Conservation (phyloP, 257 asterid species). For the Solanum chilense region DNA sequence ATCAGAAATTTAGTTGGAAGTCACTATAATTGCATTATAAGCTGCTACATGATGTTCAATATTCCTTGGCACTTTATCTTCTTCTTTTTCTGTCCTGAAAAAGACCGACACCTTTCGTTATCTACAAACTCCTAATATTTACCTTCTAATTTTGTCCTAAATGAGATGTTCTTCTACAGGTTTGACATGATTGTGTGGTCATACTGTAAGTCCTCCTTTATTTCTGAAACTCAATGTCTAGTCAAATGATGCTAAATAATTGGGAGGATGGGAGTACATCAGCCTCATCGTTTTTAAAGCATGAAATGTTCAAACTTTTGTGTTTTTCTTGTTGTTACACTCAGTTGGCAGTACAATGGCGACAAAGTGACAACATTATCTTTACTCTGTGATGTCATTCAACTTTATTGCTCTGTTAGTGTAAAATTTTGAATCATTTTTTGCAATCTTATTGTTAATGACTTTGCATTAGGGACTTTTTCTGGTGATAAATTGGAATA, state of each 20-base stretch:
- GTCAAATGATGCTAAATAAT: neutral
- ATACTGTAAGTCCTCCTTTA: neutral
- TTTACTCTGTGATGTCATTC: slow-evolving; percentile 19
- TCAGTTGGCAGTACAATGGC: slow-evolving; percentile 56
- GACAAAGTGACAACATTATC: slow-evolving; percentile 46
- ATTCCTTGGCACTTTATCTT: neutral
- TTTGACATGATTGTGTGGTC: neutral
- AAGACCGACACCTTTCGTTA: neutral
- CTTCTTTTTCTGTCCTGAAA: neutral
- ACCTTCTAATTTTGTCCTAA: neutral
- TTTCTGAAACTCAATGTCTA: neutral
- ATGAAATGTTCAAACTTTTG: neutral
- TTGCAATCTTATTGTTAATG: neutral
- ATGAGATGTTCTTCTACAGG: neutral
- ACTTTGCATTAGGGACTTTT: neutral
- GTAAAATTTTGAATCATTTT: neutral
- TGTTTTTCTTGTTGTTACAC: slow-evolving; percentile 24
- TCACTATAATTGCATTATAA: neutral
- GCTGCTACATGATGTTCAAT: neutral
- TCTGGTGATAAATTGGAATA: neutral
- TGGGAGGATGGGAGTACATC: neutral
- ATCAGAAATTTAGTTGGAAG: neutral
- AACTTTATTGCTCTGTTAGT: neutral
- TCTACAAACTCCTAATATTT: neutral
- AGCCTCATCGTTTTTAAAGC: neutral